These are phyloP conservation scores for Fusarium xylarioides DNA, from an alignment of 2,329 filamentous ascomycete species.

Conservation along the genomic window DNA sequence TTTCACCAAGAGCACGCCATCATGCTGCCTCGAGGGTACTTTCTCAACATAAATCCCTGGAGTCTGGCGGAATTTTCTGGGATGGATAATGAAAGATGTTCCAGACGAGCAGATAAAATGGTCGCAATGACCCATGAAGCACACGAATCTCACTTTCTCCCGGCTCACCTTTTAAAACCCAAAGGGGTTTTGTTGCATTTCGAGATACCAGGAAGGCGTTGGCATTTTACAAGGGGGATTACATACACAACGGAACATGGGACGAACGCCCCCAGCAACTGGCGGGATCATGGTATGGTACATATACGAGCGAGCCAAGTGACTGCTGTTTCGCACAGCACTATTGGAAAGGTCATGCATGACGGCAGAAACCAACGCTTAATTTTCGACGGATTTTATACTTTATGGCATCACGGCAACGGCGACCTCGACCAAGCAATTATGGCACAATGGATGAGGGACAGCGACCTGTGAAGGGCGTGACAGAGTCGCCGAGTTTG, in stretches of 20 bases:
- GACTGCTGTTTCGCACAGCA: slow-evolving; percentile 25
- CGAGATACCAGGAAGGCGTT: slow-evolving; percentile 54
- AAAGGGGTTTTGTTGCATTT: slow-evolving; percentile 45
- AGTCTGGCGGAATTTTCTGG: neutral
- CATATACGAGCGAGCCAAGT: slow-evolving; percentile 27
- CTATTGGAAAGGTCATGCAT: slow-evolving; percentile 34
- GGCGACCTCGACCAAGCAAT: slow-evolving; percentile 9
- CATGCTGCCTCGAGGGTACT: neutral
- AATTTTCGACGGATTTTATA: slow-evolving; percentile 31
- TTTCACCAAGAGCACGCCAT: neutral
- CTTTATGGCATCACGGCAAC: slow-evolving; percentile 31
- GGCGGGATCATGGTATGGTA: slow-evolving; percentile 30
- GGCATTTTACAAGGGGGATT: slow-evolving; percentile 38
- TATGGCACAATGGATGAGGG: neutral
- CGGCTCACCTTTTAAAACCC: slow-evolving; percentile 33
- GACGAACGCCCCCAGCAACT: slow-evolving; percentile 21
- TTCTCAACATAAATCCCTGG: neutral
- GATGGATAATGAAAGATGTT: slow-evolving; percentile 24
- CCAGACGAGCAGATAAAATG: slow-evolving; percentile 33
- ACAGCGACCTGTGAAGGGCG: neutral
- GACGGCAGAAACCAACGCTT: slow-evolving; percentile 29
- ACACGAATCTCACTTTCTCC: slow-evolving; percentile 44
- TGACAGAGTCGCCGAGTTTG: neutral
- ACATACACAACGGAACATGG: slow-evolving; percentile 35
- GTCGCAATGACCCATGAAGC: slow-evolving; percentile 45